phyloP scores from a whole-genome alignment of 495 filamentous ascomycete species.

The Tuber calosporum region DNA sequence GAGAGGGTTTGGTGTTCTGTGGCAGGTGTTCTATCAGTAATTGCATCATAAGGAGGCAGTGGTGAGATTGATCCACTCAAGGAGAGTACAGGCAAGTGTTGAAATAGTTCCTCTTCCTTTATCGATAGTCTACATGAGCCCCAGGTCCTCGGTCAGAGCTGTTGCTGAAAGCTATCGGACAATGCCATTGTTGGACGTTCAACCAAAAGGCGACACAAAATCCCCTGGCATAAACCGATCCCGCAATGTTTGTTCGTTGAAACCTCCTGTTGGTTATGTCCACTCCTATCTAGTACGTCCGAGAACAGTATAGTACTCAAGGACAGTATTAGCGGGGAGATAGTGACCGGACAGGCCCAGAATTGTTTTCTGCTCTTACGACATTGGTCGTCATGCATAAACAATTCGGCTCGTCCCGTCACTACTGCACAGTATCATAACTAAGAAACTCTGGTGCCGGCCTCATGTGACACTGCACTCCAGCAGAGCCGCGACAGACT shows the following conservation, averaged over 20 bases:
- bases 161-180: not conserved
- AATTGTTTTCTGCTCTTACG: not conserved
- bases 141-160: not conserved
- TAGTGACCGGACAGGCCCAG: not conserved
- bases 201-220: not conserved
- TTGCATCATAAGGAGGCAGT: not conserved
- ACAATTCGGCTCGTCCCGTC: not conserved
- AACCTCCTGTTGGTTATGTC: not conserved
- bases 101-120: not conserved
- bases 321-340: not conserved
- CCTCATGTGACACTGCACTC: no score
- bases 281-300: not conserved
- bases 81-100: not conserved
- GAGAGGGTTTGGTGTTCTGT: not conserved
- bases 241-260: not conserved
- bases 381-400: not conserved
- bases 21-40: not conserved
- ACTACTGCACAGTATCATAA: no score
- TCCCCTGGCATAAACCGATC: not conserved
- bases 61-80: not conserved
- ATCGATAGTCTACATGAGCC: not conserved
- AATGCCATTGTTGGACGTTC: not conserved
- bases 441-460: no score
- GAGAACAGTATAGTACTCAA: not conserved
- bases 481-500: no score